Evolutionary conservation across 1,284 basidiomycete species (phyloP), one percentile per base, ranked within the genome.

Genomic region (Cutaneotrichosporon arboriforme): DNA sequence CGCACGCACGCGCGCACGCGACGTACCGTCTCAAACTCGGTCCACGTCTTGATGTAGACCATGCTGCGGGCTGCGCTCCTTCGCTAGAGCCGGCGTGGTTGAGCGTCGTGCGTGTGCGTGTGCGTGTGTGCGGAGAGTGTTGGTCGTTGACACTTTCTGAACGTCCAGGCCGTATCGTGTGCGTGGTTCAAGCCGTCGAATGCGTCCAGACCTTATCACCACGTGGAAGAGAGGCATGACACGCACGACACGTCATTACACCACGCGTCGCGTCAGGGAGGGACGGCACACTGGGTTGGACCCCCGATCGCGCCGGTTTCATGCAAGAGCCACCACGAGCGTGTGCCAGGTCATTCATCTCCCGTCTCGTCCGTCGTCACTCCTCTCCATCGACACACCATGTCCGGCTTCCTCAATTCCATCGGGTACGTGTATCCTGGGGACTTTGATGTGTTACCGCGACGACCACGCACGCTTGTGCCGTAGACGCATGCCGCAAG

Each of bases 21-120:
- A n/a, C n/a, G n/a, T n/a, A n/a, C 75, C 49, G 64, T 66, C 57
- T 76, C 74, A 52, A 73, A 77, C 36, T 73, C 66, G n/a, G 71
- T 70, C 75, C 75, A 77, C 35, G 62, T 70, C 52, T 70, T 68
- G 43, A 74, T 64, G 63, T 73, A 73, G 41, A 74, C 72, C 74
- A 76, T 77, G 14, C 20, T 13, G 23, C n/a, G n/a, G n/a, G 35
- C 14, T 14, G n/a, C 18, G 17, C 44, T 10, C 13, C 21, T 18
- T 26, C 18, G 22, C 22, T 20, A n/a, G n/a, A n/a, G 22, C 33
- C 21, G 43, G 18, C 20, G 47, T 39, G 20, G 33, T 4, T 23
- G 33, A 8, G 26, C 10, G 10, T 31, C 26, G 26, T 7, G 5
- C 26, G 26, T 31, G 26, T 31, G 26, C 26, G 26, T 31, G 26